phyloP scores from a whole-genome alignment of 2,329 filamentous ascomycete genomes.

The Trichophyton simii region DNA sequence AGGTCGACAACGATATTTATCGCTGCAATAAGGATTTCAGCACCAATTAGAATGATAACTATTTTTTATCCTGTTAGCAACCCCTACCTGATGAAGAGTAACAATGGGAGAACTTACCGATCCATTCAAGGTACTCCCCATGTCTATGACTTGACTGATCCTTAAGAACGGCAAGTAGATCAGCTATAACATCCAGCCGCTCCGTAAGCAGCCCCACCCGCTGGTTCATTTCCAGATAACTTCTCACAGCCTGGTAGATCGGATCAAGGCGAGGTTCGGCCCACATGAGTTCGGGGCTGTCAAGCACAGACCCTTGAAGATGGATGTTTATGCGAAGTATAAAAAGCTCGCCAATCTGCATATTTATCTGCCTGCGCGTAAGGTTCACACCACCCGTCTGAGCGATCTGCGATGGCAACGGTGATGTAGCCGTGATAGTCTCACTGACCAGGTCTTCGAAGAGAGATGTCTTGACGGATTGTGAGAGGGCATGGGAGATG shows the following conservation, averaged over 20 bases:
- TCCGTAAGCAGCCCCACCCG: constrained; percentile 80
- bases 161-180: constrained; percentile 83
- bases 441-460: constrained; percentile 93
- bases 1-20: constrained; percentile 94
- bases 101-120: constrained; percentile 47
- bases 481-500: constrained; percentile 87
- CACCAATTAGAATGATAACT: constrained; percentile 93
- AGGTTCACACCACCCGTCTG: constrained; percentile 84
- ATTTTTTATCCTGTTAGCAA: constrained; percentile 12
- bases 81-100: constrained; percentile 8
- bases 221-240: constrained; percentile 97
- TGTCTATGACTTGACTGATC: constrained; percentile 91
- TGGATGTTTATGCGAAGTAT: constrained; percentile 97
- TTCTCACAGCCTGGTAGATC: constrained; percentile 87
- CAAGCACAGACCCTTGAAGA: constrained; percentile 87
- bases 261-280: constrained; percentile 93
- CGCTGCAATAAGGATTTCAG: constrained; percentile 82
- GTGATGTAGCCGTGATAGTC: constrained; percentile 85
- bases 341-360: constrained; percentile 98
- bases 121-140: constrained; percentile 80
- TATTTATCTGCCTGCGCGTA: constrained; percentile 84
- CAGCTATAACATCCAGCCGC: constrained; percentile 81
- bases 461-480: constrained; percentile 94
- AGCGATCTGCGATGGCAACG: constrained; percentile 85
- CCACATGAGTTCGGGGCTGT: constrained; percentile 97